Evolutionary conservation across 169 alveolate genomes (phyloP).

Genomic region (Plasmodium sp.): DNA sequence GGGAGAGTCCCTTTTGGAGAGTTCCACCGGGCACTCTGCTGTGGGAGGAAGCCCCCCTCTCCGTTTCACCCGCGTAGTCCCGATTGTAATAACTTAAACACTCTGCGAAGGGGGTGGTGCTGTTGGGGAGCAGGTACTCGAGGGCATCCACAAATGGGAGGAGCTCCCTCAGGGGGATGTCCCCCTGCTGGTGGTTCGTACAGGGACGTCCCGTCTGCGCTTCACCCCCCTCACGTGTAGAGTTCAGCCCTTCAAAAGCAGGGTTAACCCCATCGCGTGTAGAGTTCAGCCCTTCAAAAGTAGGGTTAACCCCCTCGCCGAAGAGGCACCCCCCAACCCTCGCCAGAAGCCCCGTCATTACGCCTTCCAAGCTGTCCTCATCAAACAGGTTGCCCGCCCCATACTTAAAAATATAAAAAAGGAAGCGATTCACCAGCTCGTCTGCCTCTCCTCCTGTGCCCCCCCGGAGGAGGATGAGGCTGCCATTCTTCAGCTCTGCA

Average conservation of each 20-base stretch:
- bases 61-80: background rate
- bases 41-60: background rate
- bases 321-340: background rate
- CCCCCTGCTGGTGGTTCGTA: background rate
- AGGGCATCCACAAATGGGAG: slow-evolving; percentile 24
- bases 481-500: background rate
- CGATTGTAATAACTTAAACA: background rate
- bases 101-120: background rate
- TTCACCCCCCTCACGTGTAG: background rate
- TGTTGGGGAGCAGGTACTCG: background rate
- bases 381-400: background rate
- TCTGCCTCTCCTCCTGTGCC: background rate
- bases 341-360: background rate
- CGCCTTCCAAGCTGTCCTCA: background rate
- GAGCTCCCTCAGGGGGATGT: background rate
- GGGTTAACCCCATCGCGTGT: background rate
- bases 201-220: background rate
- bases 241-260: background rate
- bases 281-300: background rate
- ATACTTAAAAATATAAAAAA: slow-evolving; percentile 22
- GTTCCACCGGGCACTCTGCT: background rate
- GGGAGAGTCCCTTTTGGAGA: background rate
- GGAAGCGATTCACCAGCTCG: background rate
- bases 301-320: background rate
- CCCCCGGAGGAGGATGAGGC: background rate